Base-by-base conservation (phyloP, 768 basidiomycete species). In the Russula brevipes region DNA sequence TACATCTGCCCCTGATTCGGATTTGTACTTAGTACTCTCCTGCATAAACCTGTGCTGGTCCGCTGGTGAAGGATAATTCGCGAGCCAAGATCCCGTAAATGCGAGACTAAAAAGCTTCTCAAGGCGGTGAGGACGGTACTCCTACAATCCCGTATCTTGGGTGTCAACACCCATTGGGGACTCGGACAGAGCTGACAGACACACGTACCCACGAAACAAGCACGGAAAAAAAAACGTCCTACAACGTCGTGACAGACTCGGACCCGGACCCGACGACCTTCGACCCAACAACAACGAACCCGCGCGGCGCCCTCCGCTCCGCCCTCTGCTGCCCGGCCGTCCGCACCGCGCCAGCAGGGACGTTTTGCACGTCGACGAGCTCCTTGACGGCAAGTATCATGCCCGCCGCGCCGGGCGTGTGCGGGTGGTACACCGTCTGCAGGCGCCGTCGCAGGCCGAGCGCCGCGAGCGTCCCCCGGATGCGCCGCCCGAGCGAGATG, bases 361-460 rank as follows among this genome's bases (percentile, higher is more conserved):
- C 93, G 71, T 95, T 96, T 73, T 86, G 81, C 47, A 98, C 94
- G 70, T 89, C 82, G 10, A 97, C 83, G 49, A 98, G 77, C 76
- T 98, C 94, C 79, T 97, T 98, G 60, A 97, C 85, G 30, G 76
- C 76, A 53, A 98, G 78, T 54, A 97, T 94, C 74, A 91, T 90
- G 14, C 95, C 94, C 0, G 92, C 94, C 3, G 83, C 80, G 60
- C 87, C 86, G 0, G 86, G 85, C 0, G 81, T 80, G 69, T 89
- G 88, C 4, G 80, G 79, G 69, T 90, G 88, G 71, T 90, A 92
- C 38, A 95, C 92, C 0, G 88, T 93, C 73, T 93, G 88, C 77
- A 88, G 82, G 44, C 93, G 83, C 61, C 88, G 78, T 73, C 90
- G 86, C 55, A 98, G 79, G 1, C 94, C 94, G 2, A 98, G 84